phyloP scores from a whole-genome alignment of 176 grass and related monocot species.

The Cenchrus fungigraminus region DNA sequence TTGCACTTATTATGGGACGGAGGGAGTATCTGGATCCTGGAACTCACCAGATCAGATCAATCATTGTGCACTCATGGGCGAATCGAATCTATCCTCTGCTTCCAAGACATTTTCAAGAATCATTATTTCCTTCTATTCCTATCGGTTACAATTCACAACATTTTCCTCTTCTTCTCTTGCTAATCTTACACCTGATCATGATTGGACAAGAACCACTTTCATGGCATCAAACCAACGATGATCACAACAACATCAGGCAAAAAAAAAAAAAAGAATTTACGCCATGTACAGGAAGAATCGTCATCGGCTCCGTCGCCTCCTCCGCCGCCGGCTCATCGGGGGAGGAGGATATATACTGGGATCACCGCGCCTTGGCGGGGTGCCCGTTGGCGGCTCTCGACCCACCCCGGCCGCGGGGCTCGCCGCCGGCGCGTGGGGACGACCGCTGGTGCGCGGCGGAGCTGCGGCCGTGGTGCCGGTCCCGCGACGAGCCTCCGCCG shows the following conservation, averaged over 20 bases:
- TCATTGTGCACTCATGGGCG: background rate
- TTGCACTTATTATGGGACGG: no score
- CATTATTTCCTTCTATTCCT: constrained; percentile 47
- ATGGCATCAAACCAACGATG: no score
- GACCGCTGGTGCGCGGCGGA: constrained; percentile 31
- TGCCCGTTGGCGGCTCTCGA: constrained; percentile 21
- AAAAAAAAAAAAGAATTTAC: constrained; percentile 41
- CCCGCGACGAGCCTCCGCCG: background rate
- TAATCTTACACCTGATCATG: constrained; percentile 46
- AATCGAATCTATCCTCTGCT: background rate
- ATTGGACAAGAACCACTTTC: background rate
- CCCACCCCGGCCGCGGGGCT: constrained; percentile 15
- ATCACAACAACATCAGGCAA: background rate
- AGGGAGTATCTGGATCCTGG: background rate
- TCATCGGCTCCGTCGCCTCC: background rate
- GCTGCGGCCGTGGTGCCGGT: constrained; percentile 32
- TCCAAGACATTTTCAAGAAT: background rate
- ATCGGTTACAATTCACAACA: constrained; percentile 30
- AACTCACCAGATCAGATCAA: background rate
- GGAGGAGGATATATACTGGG: background rate
- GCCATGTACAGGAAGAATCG: constrained; percentile 53
- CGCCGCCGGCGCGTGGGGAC: constrained; percentile 14
- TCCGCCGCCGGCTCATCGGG: no score
- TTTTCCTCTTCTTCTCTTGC: constrained; percentile 15
- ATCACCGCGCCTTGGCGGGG: constrained; percentile 23